Evolutionary conservation across 2,329 filamentous ascomycete genomes (phyloP).

Genomic region (Sporothrix brunneoviolacea): DNA sequence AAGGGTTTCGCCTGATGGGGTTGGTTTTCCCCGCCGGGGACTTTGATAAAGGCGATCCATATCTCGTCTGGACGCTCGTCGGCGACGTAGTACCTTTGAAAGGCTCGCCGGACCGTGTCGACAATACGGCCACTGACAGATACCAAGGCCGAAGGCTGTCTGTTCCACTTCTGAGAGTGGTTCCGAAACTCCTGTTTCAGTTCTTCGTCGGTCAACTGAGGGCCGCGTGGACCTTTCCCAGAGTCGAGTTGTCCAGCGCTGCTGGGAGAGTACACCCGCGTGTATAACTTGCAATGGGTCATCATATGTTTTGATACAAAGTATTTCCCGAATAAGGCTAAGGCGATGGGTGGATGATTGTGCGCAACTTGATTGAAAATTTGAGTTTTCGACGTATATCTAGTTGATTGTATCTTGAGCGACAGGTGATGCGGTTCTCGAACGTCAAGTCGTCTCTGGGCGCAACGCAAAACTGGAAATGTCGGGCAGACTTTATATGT

Average conservation of each 20-base stretch:
- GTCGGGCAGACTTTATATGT: no score
- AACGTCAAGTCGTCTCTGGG: no score
- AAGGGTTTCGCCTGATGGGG: neutral
- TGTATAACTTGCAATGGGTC: neutral
- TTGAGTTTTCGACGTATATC: no score
- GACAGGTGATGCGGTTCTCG: no score
- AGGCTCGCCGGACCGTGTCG: neutral
- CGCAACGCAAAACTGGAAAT: no score
- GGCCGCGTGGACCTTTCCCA: neutral
- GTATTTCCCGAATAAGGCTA: no score
- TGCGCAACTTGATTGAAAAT: no score
- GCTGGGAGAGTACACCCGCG: neutral
- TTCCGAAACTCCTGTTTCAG: neutral
- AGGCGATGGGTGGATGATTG: no score
- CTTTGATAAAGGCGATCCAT: neutral
- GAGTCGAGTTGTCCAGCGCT: neutral
- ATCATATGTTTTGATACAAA: neutral
- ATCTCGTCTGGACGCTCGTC: neutral
- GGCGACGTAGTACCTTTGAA: neutral
- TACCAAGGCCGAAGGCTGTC: neutral
- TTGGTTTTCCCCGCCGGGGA: neutral
- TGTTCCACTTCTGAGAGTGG: neutral
- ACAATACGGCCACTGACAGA: neutral
- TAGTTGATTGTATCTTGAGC: no score
- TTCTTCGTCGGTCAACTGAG: neutral